phyloP scores from a whole-genome alignment of 495 filamentous ascomycete genomes.

The Aspergillus nanangensis region DNA sequence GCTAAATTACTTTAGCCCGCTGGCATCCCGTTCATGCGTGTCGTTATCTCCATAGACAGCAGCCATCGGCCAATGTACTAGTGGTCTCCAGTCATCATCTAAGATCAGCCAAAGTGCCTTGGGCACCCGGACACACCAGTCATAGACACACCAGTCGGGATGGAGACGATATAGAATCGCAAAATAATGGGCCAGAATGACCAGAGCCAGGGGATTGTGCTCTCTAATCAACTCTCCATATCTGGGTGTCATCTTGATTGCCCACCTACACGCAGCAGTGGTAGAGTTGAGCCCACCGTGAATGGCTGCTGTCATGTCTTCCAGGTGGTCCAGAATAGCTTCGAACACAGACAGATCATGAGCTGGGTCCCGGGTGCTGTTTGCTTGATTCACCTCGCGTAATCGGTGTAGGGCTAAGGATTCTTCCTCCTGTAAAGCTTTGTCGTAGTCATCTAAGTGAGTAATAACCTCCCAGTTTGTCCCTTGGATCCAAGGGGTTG shows the following conservation, averaged over 20 bases:
- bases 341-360: slow-evolving; percentile 34
- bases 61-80: slow-evolving; percentile 31
- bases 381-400: slow-evolving; percentile 25
- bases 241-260: slow-evolving; percentile 41
- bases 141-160: slow-evolving; percentile 44
- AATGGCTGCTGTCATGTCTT: slow-evolving; percentile 24
- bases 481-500: slow-evolving; percentile 21
- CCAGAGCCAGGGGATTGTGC: slow-evolving; percentile 49
- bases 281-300: slow-evolving; percentile 23
- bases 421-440: slow-evolving; percentile 16
- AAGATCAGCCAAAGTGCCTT: slow-evolving; percentile 35
- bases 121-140: slow-evolving; percentile 35
- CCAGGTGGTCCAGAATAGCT: slow-evolving; percentile 28
- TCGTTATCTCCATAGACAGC: slow-evolving; percentile 28
- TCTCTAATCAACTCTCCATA: slow-evolving; percentile 50
- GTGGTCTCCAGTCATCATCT: slow-evolving; percentile 34
- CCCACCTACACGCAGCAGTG: slow-evolving; percentile 35
- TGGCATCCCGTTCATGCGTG: not conserved
- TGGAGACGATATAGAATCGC: slow-evolving; percentile 37
- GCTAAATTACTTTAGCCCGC: not conserved
- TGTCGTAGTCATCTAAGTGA: slow-evolving; percentile 21
- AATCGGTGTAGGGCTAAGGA: slow-evolving; percentile 17
- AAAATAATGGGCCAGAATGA: slow-evolving; percentile 45
- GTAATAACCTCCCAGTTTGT: slow-evolving; percentile 28
- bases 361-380: slow-evolving; percentile 17